Base-by-base conservation (phyloP, 768 basidiomycete species). In the Glaciozyma antarctica region DNA sequence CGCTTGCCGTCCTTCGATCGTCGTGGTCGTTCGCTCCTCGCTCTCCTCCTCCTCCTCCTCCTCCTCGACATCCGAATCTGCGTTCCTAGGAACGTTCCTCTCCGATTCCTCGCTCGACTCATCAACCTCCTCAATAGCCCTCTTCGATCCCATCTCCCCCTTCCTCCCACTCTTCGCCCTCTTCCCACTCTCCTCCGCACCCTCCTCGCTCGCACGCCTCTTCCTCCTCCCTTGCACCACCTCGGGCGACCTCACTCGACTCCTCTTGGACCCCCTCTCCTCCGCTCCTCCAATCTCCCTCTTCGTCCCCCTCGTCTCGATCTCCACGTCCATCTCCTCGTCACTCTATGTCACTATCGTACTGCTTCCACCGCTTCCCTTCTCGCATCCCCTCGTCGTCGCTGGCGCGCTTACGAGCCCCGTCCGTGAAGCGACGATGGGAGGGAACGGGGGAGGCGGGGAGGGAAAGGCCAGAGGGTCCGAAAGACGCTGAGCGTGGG, bases 51-150 rank as follows among this genome's bases (percentile, higher is more conserved):
- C 57, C 43, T 60, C 55, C 5, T 55, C 55, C 13, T 57, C 58
- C n/a, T 38, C 15, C 3, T 53, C 49, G 12, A 53, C 58, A 6
- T 69, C 68, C 19, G 64, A 63, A 43, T 69, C 68, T 12, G 67
- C 67, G 43, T 69, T 69, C 26, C 61, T 15, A 12, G 43, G 30
- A 19, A 26, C 15, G 26, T 17, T 24, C 26, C 8, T 17, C 28
- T 52, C 51, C 22, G 3, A 2, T 12, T 54, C 53, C 24, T 30
- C 26, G 5, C 28, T 32, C 22, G 49, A 51, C 16, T 16, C 26
- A 10, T 54, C 53, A 13, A 32, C 53, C 28, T 54, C 53, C 28
- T 54, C 53, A 15, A 30, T 17, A 28, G 2, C 10, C 24, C 53
- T 24, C 53, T 54, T 54, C 6, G 28, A 30, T 1, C 28, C 26